These are phyloP conservation scores for Aurantiochytrium sp. DNA, from an alignment of 108 stramenopile genomes.

Conservation along the genomic window DNA sequence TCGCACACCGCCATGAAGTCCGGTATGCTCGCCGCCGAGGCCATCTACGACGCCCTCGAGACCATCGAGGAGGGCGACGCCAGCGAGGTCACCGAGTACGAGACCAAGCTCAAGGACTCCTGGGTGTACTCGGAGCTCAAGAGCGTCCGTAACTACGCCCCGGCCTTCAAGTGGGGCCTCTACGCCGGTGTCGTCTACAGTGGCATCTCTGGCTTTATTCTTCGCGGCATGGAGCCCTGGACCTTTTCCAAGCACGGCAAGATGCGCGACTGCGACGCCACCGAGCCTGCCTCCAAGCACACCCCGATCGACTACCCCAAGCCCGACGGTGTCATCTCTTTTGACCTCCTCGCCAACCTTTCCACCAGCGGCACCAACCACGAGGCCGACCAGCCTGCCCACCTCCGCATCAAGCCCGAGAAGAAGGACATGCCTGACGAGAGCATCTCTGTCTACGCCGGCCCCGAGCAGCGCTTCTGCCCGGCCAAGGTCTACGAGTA, in stretches of 20 bases:
- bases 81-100: constrained; percentile 25
- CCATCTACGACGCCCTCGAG: constrained; percentile 65
- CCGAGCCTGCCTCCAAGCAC: constrained; percentile 57
- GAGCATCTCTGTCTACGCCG: constrained; percentile 74
- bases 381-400: constrained; percentile 94
- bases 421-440: constrained; percentile 55
- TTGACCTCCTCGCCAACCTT: constrained; percentile 90
- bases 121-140: constrained; percentile 91
- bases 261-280: constrained; percentile 50
- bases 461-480: constrained; percentile 93
- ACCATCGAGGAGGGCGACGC: constrained; percentile 49
- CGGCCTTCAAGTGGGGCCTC: constrained; percentile 86
- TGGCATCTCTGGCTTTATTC: constrained; percentile 77
- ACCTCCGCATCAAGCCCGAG: constrained; percentile 79
- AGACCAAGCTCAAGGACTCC: constrained; percentile 59
- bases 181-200: constrained; percentile 78
- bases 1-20: constrained; percentile 95
- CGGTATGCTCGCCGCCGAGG: constrained; percentile 86
- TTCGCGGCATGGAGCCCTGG: constrained; percentile 90
- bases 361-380: constrained; percentile 88
- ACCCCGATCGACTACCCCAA: constrained; percentile 75
- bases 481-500: constrained; percentile 93
- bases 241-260: constrained; percentile 56
- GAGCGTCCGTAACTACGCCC: constrained; percentile 89
- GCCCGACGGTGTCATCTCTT: constrained; percentile 85